Evolutionary conservation across 2,329 filamentous ascomycete genomes (phyloP).

Genomic region (Verticillium zaregamsianum): DNA sequence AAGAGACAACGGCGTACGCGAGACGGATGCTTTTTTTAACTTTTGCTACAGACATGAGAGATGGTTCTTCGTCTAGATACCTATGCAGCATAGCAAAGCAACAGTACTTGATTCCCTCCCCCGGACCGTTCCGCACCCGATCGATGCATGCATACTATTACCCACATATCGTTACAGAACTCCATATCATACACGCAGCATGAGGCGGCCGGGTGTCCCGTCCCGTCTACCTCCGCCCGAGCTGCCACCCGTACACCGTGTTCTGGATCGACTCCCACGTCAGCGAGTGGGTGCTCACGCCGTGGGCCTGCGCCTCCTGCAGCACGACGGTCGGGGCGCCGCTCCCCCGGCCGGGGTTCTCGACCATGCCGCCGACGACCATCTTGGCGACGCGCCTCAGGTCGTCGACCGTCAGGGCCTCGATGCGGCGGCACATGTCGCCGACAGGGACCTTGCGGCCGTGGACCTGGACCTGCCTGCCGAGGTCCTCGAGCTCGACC

Average conservation of each 20-base stretch:
- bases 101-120: neutral
- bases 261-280: conserved; percentile 89
- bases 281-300: conserved; percentile 63
- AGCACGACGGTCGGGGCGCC: conserved; percentile 91
- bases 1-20: no score
- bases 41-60: neutral
- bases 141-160: neutral
- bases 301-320: conserved; percentile 80
- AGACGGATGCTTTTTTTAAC: no score
- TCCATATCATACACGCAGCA: neutral
- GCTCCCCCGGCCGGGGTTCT: conserved; percentile 72
- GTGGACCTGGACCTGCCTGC: conserved; percentile 94
- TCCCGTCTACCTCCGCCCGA: conserved; percentile 52
- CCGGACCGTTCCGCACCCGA: neutral
- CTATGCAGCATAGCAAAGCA: neutral
- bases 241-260: conserved; percentile 75
- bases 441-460: conserved; percentile 85
- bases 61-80: neutral
- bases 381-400: conserved; percentile 74
- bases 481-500: conserved; percentile 95
- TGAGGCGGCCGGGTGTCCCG: no score
- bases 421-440: conserved; percentile 90
- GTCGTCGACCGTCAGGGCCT: conserved; percentile 74
- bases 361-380: conserved; percentile 72
- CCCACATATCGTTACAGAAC: neutral